Base-by-base conservation (phyloP, 768 basidiomycete genomes). In the Lentinula guzmanii region DNA sequence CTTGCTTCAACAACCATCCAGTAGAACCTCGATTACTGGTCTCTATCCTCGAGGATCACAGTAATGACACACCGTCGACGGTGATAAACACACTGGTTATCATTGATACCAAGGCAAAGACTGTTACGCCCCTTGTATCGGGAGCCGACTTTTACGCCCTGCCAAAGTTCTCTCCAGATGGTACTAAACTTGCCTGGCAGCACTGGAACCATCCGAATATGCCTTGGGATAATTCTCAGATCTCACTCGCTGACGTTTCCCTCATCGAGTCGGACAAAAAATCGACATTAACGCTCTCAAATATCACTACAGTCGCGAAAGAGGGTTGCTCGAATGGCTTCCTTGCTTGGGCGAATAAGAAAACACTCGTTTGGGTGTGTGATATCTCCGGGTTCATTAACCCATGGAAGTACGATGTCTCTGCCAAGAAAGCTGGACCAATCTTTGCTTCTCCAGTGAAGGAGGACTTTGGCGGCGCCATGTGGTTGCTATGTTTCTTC, bases 121-220 rank as follows among this genome's bases (percentile, higher is more conserved):
- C 72, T 0, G 69, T 87, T 1, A 70, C 75, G 6, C 71, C 79
- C 4, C 71, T 91, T 43, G 52, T 74, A 1, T 72, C 76, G 0
- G 89, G 86, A 5, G 83, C 84, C 4, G 89, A 91, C 68, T 93
- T 93, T 74, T 93, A 92, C 70, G 78, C 79, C 48, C 69, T 76
- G 1, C 82, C 85, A 0, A 68, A 68, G 34, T 84, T 84, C 72
- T 81, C 81, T 46, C 77, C 82, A 0, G 79, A 83, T 51, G 86
- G 85, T 0, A 72, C 71, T 45, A 75, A 74, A 63, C 63, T 87
- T 13, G 77, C 74, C 1, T 88, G 80, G 79, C 73, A 82, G 55
- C 74, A 82, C 61, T 86, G 86, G 86, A 75, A 74, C 62, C 82
- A 83, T 55, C 86, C 86, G 0, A 79, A 86, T 62, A 86, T 87